Conservation (phyloP, 768 basidiomycete genomes). For the Trametes villosa region DNA sequence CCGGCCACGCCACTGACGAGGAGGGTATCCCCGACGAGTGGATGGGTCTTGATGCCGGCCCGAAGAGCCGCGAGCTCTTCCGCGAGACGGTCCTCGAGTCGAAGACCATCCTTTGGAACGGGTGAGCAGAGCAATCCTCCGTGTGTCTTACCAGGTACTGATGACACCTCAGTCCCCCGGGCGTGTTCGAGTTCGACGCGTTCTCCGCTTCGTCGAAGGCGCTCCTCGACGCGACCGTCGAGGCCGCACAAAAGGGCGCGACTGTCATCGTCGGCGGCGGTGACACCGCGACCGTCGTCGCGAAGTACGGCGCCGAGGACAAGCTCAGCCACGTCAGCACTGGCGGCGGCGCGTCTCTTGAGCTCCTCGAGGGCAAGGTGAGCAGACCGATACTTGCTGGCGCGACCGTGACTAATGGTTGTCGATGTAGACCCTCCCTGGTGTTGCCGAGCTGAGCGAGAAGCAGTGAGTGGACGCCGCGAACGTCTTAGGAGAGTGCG, state of each 20-base stretch:
- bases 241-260: slow-evolving; percentile 83
- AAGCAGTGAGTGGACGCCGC: slow-evolving; percentile 49
- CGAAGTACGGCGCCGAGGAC: slow-evolving; percentile 80
- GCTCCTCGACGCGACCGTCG: slow-evolving; percentile 83
- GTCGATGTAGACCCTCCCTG: slow-evolving; percentile 70
- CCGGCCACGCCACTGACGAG: slow-evolving; percentile 72
- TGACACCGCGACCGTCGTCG: slow-evolving; percentile 95
- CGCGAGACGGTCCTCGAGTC: slow-evolving; percentile 78
- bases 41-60: slow-evolving; percentile 95
- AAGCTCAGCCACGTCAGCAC: slow-evolving; percentile 96
- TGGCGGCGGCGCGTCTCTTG: slow-evolving; percentile 91
- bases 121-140: slow-evolving; percentile 49
- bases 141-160: background rate
- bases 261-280: slow-evolving; percentile 96
- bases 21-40: slow-evolving; percentile 91
- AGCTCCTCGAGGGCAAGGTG: slow-evolving; percentile 98
- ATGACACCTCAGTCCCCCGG: slow-evolving; percentile 72
- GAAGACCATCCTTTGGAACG: slow-evolving; percentile 98
- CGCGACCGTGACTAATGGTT: background rate
- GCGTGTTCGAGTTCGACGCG: slow-evolving; percentile 95
- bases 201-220: slow-evolving; percentile 86
- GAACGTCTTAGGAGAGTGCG: background rate
- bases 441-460: slow-evolving; percentile 89
- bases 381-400: slow-evolving; percentile 18
- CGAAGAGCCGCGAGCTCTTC: slow-evolving; percentile 81